Evolutionary conservation across 2,329 filamentous ascomycete genomes (phyloP), one percentile per base, ranked within the genome.

Genomic region (Fusarium nurragi): DNA sequence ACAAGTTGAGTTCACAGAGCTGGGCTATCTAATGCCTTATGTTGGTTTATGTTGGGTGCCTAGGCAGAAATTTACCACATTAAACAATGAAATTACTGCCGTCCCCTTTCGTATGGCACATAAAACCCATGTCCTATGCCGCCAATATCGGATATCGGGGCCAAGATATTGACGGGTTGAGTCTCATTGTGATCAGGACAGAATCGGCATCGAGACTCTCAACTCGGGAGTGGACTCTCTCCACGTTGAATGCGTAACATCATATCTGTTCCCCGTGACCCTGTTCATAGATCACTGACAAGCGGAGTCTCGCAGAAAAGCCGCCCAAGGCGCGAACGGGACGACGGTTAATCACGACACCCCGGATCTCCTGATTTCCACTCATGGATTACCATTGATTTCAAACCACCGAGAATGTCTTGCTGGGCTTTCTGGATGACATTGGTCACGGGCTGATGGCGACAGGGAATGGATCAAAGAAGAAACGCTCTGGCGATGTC

Each of bases 221-320:
- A 41, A 55, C 23, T 38, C 30, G 13, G 18, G 30, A 26, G 55
- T 56, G 55, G 49, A 30, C n/a, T 46, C 21, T 49, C 53, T 66
- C 59, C 63, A 64, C 58, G 49, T 32, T 46, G 39, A 37, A 67
- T 66, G 64, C 59, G 53, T 39, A 67, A 60, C 63, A 66, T 64
- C 46, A 37, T 46, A 49, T 55, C 41, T 39, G 25, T 64, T 44
- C 44, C 43, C 62, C 56, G 39, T 57, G 23, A 23, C 25, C 41
- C 64, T 56, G 38, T 28, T 59, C 36, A 59, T 54, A 49, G 59
- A 55, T 47, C 41, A 36, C 44, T 30, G 21, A n/a, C 38, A 58
- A 46, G 64, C 60, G 63, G 60, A 63, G 51, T 46, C 34, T 36
- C 21, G 43, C 25, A 46, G 56, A 38, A 54, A 41, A 54, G 38